These are phyloP conservation scores for Amanita exitialis DNA, from an alignment of 768 basidiomycete species.

Conservation along the genomic window DNA sequence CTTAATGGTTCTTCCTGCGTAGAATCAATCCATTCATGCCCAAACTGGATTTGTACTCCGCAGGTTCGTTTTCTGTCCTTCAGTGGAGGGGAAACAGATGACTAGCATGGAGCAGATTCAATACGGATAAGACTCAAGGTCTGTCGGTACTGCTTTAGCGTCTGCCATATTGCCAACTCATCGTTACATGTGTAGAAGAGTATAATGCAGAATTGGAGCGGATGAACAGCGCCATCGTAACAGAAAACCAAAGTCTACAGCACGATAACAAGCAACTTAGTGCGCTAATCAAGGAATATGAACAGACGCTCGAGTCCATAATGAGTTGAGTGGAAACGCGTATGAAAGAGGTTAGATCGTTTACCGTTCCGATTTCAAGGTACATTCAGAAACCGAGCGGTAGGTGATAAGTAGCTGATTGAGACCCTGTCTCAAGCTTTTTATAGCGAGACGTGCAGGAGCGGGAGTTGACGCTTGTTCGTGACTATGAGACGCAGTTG, in stretches of 20 bases:
- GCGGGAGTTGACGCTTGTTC: conserved; percentile 80
- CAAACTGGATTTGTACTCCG: conserved; percentile 90
- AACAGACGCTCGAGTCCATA: conserved; percentile 88
- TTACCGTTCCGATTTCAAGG: conserved; percentile 16
- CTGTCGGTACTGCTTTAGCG: conserved; percentile 18
- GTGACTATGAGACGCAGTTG: conserved; percentile 86
- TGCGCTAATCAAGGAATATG: conserved; percentile 88
- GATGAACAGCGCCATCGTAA: conserved; percentile 69
- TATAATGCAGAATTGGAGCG: conserved; percentile 86
- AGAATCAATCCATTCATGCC: conserved; percentile 84
- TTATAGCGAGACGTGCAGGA: conserved; percentile 84
- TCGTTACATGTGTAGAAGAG: conserved; percentile 46
- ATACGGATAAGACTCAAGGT: conserved; percentile 83
- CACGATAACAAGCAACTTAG: conserved; percentile 96
- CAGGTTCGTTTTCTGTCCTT: conserved; percentile 30
- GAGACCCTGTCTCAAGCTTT: not conserved
- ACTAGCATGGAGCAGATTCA: conserved; percentile 45
- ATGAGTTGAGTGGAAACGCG: conserved; percentile 53
- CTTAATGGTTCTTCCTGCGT: conserved; percentile 6
- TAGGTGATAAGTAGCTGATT: conserved; percentile 29
- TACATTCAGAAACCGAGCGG: conserved; percentile 81
- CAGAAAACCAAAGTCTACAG: conserved; percentile 78
- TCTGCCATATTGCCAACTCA: conserved; percentile 3
- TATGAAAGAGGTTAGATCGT: not conserved
- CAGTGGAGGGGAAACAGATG: not conserved